Percentiles rank a stretch among this genome's conserved stretches.
Evolutionary conservation across 108 stramenopile species (phyloP).

Genomic region (Conticribra guillardii): DNA sequence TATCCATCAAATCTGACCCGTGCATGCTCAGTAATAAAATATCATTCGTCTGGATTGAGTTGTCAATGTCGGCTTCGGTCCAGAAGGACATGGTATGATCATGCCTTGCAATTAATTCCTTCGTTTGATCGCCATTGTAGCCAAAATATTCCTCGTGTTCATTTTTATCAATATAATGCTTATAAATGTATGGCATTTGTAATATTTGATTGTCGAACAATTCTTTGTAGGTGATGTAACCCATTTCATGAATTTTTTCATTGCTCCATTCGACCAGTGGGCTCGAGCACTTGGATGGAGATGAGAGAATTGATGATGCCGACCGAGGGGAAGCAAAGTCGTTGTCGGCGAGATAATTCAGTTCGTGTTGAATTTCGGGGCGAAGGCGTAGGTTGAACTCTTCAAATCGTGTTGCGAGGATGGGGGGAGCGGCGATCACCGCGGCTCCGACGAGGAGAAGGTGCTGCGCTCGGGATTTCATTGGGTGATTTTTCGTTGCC

Average conservation of each 20-base stretch:
- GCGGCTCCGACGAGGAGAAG: not conserved
- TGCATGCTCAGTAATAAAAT: constrained; percentile 29
- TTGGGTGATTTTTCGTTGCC: no score
- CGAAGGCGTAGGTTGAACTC: not conserved
- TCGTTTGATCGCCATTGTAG: constrained; percentile 6
- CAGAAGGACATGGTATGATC: constrained; percentile 23
- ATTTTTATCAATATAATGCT: constrained; percentile 38
- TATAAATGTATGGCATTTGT: constrained; percentile 28
- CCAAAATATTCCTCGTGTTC: constrained; percentile 28
- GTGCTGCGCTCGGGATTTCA: no score
- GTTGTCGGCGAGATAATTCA: not conserved
- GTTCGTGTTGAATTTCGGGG: not conserved
- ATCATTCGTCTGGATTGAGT: constrained; percentile 6
- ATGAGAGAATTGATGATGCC: not conserved
- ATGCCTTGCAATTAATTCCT: constrained; percentile 16
- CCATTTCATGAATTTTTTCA: constrained; percentile 13
- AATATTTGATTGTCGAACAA: constrained; percentile 22
- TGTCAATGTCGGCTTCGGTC: constrained; percentile 20
- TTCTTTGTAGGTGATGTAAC: constrained; percentile 20
- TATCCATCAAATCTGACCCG: constrained; percentile 18
- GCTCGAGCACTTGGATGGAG: constrained; percentile 9
- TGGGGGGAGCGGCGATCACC: not conserved
- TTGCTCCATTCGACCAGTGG: constrained; percentile 26
- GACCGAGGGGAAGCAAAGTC: not conserved
- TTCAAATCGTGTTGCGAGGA: not conserved